Evolutionary conservation across 345 rosid species (phyloP).

Genomic region (Citrus cavaleriei): DNA sequence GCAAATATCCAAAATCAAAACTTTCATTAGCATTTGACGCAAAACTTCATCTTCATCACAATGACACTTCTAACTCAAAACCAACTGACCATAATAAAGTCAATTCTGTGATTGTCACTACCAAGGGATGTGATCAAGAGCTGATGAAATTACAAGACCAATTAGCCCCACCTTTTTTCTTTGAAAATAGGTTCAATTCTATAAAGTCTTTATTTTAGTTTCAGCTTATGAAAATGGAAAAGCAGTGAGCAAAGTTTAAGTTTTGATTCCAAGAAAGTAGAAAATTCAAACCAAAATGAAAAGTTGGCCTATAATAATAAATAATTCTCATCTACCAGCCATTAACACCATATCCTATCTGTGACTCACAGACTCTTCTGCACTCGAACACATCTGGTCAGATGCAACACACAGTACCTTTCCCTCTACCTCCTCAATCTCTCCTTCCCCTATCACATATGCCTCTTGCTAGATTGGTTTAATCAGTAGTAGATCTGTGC

Average conservation of each 20-base stretch:
- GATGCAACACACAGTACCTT: not conserved
- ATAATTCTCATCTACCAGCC: not conserved
- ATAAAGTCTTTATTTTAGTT: not conserved
- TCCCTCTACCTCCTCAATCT: not conserved
- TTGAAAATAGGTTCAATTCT: not conserved
- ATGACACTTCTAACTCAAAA: too few species aligned
- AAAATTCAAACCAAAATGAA: not conserved
- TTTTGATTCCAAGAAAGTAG: not conserved
- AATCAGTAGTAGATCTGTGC: not conserved
- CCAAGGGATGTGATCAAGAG: not conserved
- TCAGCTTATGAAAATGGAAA: not conserved
- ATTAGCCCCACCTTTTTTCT: not conserved
- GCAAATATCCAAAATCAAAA: not conserved
- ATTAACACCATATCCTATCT: not conserved
- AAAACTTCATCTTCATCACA: not conserved
- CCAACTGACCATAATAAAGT: too few species aligned
- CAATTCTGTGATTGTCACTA: not conserved
- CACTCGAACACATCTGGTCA: not conserved
- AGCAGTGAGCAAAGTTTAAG: not conserved
- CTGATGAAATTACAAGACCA: not conserved
- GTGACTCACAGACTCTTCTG: not conserved
- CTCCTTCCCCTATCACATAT: not conserved
- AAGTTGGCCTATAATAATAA: not conserved
- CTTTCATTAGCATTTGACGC: not conserved
- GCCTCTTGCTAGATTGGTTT: not conserved